Evolutionary conservation across 768 basidiomycete species (phyloP).

Genomic region (Solioccasus polychromus): DNA sequence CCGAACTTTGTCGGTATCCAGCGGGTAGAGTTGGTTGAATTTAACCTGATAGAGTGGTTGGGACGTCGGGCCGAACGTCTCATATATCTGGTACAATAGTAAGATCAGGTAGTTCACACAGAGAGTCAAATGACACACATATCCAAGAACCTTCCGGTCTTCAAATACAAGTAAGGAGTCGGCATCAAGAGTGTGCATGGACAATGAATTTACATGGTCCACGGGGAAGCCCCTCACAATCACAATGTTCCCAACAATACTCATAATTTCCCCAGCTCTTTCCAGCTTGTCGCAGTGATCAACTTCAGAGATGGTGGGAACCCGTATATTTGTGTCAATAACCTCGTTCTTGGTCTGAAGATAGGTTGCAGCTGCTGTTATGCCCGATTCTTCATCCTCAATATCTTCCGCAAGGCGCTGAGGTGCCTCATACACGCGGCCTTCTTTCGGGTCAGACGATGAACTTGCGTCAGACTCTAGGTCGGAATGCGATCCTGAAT

Average conservation of each 20-base stretch:
- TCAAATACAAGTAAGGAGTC: constrained; percentile 90
- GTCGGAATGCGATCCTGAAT: constrained; percentile 41
- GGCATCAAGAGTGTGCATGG: constrained; percentile 72
- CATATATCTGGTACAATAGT: constrained; percentile 61
- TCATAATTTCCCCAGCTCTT: constrained; percentile 75
- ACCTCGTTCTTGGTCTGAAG: constrained; percentile 73
- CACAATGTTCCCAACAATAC: constrained; percentile 66
- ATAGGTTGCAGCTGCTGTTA: constrained; percentile 39
- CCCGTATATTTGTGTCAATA: constrained; percentile 49
- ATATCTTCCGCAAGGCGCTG: constrained; percentile 23
- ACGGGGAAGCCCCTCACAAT: constrained; percentile 65
- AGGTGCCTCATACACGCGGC: neutral
- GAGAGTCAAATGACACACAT: constrained; percentile 50
- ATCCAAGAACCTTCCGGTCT: constrained; percentile 86
- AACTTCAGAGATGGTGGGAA: constrained; percentile 66
- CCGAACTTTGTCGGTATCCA: constrained; percentile 54
- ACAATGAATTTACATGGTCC: constrained; percentile 41
- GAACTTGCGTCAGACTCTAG: constrained; percentile 24
- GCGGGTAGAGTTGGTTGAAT: constrained; percentile 64
- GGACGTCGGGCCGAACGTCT: constrained; percentile 92
- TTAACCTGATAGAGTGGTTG: constrained; percentile 89
- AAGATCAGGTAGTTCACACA: constrained; percentile 12
- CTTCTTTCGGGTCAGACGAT: constrained; percentile 23
- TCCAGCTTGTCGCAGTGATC: constrained; percentile 64
- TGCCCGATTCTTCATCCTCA: constrained; percentile 54